Conservation (phyloP, 2,329 filamentous ascomycete genomes). For the Ophiostoma australiae region DNA sequence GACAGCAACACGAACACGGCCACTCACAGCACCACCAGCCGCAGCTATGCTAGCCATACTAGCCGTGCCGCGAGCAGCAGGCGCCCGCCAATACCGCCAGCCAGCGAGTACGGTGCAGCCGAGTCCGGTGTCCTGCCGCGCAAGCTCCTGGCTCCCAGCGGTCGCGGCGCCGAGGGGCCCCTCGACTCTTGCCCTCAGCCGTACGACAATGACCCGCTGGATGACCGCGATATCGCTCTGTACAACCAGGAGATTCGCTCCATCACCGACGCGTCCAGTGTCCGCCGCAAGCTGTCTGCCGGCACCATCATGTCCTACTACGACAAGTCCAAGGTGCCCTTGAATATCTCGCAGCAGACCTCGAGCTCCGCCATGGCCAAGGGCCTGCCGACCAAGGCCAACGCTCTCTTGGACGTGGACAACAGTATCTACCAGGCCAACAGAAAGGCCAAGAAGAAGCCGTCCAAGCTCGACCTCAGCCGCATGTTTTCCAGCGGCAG, state of each 20-base stretch:
- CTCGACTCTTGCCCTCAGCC: neutral
- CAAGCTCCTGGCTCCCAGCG: neutral
- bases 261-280: slow-evolving; percentile 41
- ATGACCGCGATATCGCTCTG: slow-evolving; percentile 27
- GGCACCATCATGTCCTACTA: slow-evolving; percentile 52
- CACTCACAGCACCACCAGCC: neutral
- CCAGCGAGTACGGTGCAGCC: slow-evolving; percentile 41
- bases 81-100: neutral
- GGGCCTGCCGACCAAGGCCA: slow-evolving; percentile 47
- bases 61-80: neutral
- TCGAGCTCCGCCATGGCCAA: slow-evolving; percentile 56
- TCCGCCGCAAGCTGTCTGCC: slow-evolving; percentile 49
- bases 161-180: neutral
- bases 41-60: neutral
- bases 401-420: slow-evolving; percentile 42
- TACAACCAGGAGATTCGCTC: slow-evolving; percentile 28
- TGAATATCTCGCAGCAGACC: slow-evolving; percentile 56
- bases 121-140: slow-evolving; percentile 45
- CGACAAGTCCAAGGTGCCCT: slow-evolving; percentile 51
- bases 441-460: slow-evolving; percentile 41
- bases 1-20: slow-evolving; percentile 5
- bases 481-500: slow-evolving; percentile 39
- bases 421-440: slow-evolving; percentile 31
- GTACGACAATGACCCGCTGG: neutral
- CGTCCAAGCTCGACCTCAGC: slow-evolving; percentile 47